phyloP scores from a whole-genome alignment of 2,329 filamentous ascomycete genomes.

The Epichloe festucae region DNA sequence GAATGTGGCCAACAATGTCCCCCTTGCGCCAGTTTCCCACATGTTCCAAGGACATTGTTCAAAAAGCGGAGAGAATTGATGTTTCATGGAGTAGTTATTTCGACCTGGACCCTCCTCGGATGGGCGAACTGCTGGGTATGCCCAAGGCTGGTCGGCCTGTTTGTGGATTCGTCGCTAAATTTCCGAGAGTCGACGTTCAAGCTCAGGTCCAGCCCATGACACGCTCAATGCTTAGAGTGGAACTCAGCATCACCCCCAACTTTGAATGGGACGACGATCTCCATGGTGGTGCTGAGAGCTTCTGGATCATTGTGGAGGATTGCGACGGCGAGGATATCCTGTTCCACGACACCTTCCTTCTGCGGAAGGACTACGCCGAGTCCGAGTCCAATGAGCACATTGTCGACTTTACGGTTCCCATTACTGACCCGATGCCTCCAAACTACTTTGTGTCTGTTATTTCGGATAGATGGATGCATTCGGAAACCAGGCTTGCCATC shows the following conservation, averaged over 20 bases:
- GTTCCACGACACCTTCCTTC: conserved; percentile 85
- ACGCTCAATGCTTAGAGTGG: conserved; percentile 79
- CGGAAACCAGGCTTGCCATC: conserved; percentile 83
- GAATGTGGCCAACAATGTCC: conserved; percentile 99
- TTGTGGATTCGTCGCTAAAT: conserved; percentile 78
- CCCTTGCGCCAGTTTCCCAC: conserved; percentile 79
- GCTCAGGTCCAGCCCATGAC: conserved; percentile 93
- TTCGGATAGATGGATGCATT: conserved; percentile 97
- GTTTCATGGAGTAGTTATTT: conserved; percentile 92
- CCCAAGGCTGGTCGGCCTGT: conserved; percentile 78
- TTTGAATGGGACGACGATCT: conserved; percentile 91
- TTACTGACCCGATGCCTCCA: conserved; percentile 94
- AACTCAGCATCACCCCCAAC: conserved; percentile 82
- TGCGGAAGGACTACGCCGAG: conserved; percentile 78
- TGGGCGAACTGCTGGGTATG: conserved; percentile 88
- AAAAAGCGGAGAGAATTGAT: conserved; percentile 89
- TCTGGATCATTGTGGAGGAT: conserved; percentile 96
- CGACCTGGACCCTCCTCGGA: conserved; percentile 86
- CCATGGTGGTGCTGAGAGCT: conserved; percentile 79
- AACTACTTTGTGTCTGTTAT: conserved; percentile 96
- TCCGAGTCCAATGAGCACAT: conserved; percentile 85
- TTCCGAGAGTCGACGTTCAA: conserved; percentile 83
- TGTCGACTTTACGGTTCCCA: conserved; percentile 91
- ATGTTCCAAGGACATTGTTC: conserved; percentile 73
- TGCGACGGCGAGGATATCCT: conserved; percentile 94